Evolutionary conservation across 108 stramenopile genomes (phyloP), one percentile per base, ranked within the genome.

Genomic region (Nannochloropsis gaditana): DNA sequence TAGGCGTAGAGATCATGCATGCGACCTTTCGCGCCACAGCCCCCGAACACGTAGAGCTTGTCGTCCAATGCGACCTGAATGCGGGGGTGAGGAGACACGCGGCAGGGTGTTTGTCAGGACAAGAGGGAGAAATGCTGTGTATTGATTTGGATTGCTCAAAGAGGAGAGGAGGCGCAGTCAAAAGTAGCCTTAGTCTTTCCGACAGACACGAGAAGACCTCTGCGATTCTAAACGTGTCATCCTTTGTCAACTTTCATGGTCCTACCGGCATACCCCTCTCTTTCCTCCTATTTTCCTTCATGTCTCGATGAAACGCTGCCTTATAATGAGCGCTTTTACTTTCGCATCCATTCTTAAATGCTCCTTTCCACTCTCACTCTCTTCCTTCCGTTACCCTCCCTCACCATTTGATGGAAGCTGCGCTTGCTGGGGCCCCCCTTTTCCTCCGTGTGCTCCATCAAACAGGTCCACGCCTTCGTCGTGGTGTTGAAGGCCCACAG

Each of bases 381-480:
- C 59, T 73, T n/a, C 59, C 8, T 73, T 6, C 59, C 59, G 15
- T 31, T 31, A 31, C 59, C 59, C 59, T 73, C 8, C 5, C 5
- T 73, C n/a, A 73, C 59, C 59, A 73, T 73, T 73, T 73, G 59
- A n/a, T 73, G 59, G 6, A 73, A 73, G 59, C 59, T 73, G 4
- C 59, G 15, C 59, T 73, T 73, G 59, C 59, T 73, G 2, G 59
- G 59, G 19, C 59, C 59, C 15, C 59, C 59, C n/a, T 73, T 73
- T n/a, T 73, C 59, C 59, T 73, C 59, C 8, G 59, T 73, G 59
- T 73, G 59, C 8, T 73, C 59, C 59, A 73, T 73, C 59, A 73
- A 15, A 73, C 59, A 73, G 19, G 59, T 73, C 59, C 59, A 73
- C 19, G 59, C n/a, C 59, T 73, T 73, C 19, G 5, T 73, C n/a